A percentile compares a stretch with the other conserved stretches of the same genome.
These are phyloP conservation scores for Fusarium paranaense DNA, from an alignment of 2,329 filamentous ascomycete genomes.

Conservation along the genomic window DNA sequence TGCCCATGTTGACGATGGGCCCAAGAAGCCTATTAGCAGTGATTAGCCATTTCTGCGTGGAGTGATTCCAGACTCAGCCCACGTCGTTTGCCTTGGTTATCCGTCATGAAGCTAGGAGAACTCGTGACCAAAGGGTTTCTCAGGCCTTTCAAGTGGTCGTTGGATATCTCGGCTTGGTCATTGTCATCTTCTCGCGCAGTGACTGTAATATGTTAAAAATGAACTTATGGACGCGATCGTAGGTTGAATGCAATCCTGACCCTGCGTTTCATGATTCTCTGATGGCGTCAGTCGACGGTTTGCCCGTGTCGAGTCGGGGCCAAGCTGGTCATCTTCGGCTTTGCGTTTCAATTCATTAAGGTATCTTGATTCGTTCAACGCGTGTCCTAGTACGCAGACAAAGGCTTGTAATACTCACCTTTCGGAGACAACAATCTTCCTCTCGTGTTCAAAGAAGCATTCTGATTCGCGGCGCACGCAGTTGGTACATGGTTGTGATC, in stretches of 20 bases:
- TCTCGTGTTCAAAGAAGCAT: constrained; percentile 8
- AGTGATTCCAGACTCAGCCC: not conserved
- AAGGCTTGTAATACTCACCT: not conserved
- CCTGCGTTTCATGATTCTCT: not conserved
- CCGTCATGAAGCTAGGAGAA: not conserved
- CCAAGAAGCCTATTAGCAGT: not conserved
- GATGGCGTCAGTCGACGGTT: not conserved
- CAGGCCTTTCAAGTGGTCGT: not conserved
- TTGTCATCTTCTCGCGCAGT: not conserved
- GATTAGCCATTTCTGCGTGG: not conserved
- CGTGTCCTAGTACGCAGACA: rapidly evolving
- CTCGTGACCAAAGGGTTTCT: not conserved
- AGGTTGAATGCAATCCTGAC: not conserved
- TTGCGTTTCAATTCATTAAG: constrained; percentile 16
- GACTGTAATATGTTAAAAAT: not conserved
- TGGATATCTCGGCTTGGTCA: not conserved
- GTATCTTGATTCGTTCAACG: not conserved
- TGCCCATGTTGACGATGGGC: constrained; percentile 19
- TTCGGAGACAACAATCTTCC: constrained; percentile 11
- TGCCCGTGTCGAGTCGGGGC: not conserved
- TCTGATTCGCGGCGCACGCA: constrained; percentile 5
- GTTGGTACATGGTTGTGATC: constrained; percentile 4
- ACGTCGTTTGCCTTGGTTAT: not conserved
- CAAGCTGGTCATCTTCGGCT: not conserved
- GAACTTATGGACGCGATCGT: not conserved